Evolutionary conservation across 371 early-diverging fungal species (phyloP).

Genomic region (Syncephalastrum racemosum): DNA sequence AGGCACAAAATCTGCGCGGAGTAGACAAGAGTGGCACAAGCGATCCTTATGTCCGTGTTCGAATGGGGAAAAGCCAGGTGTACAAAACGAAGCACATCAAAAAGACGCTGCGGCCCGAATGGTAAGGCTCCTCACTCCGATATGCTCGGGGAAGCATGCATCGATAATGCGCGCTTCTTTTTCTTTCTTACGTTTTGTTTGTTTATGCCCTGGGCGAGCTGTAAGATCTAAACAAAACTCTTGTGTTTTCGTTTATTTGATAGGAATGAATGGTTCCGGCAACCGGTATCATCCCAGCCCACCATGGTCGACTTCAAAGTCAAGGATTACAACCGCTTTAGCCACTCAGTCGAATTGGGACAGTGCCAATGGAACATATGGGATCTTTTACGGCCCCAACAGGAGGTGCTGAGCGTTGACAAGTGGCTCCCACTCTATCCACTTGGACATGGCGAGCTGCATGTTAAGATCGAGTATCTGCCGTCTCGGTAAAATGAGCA

Average conservation of each 20-base stretch:
- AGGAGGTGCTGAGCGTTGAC: slow-evolving; percentile 24
- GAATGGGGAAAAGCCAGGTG: slow-evolving; percentile 53
- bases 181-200: slow-evolving; percentile 3
- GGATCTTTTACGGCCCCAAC: slow-evolving; percentile 46
- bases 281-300: slow-evolving; percentile 36
- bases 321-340: slow-evolving; percentile 69
- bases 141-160: background rate
- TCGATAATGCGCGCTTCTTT: background rate
- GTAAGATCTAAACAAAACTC: slow-evolving; percentile 8
- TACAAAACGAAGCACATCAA: slow-evolving; percentile 78
- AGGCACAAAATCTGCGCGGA: slow-evolving; percentile 62
- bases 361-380: slow-evolving; percentile 57
- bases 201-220: background rate
- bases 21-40: slow-evolving; percentile 63
- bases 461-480: slow-evolving; percentile 28
- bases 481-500: slow-evolving; percentile 2
- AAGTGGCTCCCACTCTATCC: slow-evolving; percentile 44
- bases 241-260: background rate
- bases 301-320: slow-evolving; percentile 56
- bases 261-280: slow-evolving; percentile 40
- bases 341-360: slow-evolving; percentile 63
- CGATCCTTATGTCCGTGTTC: slow-evolving; percentile 62
- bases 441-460: slow-evolving; percentile 44
- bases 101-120: slow-evolving; percentile 75
- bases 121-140: slow-evolving; percentile 32